phyloP scores from a whole-genome alignment of 768 basidiomycete species.

The Cystobasidium onofrii region DNA sequence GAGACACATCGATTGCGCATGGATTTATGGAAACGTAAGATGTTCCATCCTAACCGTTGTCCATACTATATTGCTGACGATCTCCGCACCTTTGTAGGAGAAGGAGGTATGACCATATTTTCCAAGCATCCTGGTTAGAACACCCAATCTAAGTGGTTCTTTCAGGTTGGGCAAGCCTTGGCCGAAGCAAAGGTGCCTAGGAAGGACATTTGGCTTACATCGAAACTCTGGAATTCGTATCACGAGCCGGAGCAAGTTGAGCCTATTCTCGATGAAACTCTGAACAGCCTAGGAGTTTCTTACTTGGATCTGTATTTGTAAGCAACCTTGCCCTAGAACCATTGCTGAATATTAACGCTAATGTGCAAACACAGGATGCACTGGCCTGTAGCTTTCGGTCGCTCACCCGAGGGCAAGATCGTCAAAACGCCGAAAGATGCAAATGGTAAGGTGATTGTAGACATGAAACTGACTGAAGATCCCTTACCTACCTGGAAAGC shows the following conservation, averaged over 20 bases:
- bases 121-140: not conserved
- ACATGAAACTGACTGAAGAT: slow-evolving; percentile 57
- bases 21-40: slow-evolving; percentile 26
- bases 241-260: slow-evolving; percentile 69
- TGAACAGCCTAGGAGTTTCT: slow-evolving; percentile 56
- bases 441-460: slow-evolving; percentile 52
- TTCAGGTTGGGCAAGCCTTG: slow-evolving; percentile 21
- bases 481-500: slow-evolving; percentile 73
- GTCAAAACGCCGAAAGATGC: slow-evolving; percentile 36
- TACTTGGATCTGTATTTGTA: slow-evolving; percentile 69
- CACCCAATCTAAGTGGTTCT: not conserved
- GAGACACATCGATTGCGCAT: slow-evolving; percentile 28
- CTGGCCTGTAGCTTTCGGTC: slow-evolving; percentile 62
- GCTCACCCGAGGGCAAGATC: slow-evolving; percentile 35
- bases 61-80: no score
- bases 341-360: not conserved
- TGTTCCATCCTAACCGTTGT: no score
- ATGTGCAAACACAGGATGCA: slow-evolving; percentile 50
- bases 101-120: not conserved
- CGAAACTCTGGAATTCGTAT: slow-evolving; percentile 69
- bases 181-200: slow-evolving; percentile 50
- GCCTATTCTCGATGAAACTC: slow-evolving; percentile 58
- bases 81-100: not conserved
- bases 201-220: slow-evolving; percentile 60
- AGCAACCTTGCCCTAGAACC: not conserved